Evolutionary conservation across 352 stramenopile species (phyloP), one percentile per base, ranked within the genome.

Genomic region (Globisporangium lucens): DNA sequence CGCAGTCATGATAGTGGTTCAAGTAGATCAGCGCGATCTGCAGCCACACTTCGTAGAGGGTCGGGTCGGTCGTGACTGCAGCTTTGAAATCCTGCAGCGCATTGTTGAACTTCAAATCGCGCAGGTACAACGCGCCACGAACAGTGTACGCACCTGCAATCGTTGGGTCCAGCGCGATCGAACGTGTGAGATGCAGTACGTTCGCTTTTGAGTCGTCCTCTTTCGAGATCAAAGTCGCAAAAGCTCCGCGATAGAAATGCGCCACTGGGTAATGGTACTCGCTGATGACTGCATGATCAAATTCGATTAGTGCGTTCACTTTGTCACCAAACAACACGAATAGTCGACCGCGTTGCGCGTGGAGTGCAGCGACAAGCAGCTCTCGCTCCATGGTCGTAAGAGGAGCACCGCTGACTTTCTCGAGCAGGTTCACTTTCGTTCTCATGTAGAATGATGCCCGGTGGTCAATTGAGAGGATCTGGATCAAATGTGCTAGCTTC

Each of bases 1-100:
- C 83, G 53, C 75, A 78, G 65, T 94, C 85, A 56, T 92, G 85
- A 60, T 91, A 94, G 62, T 94, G 83, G 55, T 89, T 91, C 5
- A 94, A 67, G 61, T 89, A 92, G 46, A 94, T 82, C 36, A 94
- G 71, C 13, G 83, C 85, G 57, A 94, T 94, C 70, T 94, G 82
- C 47, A 94, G 66, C 85, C 85, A 94, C 22, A 91, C 78, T 41
- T 89, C 82, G 41, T 87, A 87, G 29, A 94, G 65, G 46, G 85
- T 94, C 27, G 85, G 85, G 51, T 94, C 83, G 0, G 85, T 86
- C 17, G 81, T 67, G 4, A 91, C 85, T 7, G 85, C 83, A 6
- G 83, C 85, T 66, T 94, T 92, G 65, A 92, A 94, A 60, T 94
- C 83, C 58, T 94, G 83, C 33, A 94, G 68, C 30, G 85, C 85